phyloP scores from a whole-genome alignment of 495 filamentous ascomycete genomes.

The Umbilicaria muhlenbergii region DNA sequence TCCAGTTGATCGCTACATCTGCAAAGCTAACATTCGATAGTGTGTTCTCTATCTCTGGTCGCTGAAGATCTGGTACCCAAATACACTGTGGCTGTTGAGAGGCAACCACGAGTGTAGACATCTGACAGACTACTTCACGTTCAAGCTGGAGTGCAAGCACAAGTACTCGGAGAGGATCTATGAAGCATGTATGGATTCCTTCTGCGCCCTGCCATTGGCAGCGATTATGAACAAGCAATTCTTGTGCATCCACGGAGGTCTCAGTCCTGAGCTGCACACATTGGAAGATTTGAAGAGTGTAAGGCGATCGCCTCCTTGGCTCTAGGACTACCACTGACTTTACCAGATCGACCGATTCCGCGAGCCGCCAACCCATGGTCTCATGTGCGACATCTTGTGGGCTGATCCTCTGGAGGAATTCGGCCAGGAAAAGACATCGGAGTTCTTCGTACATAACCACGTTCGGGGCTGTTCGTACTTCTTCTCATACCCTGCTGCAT shows the following conservation, averaged over 20 bases:
- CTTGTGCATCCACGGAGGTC: constrained; percentile 90
- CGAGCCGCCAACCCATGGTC: constrained; percentile 88
- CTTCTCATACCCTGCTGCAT: constrained; percentile 97
- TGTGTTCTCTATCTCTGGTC: constrained; percentile 97
- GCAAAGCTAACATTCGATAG: constrained; percentile 21
- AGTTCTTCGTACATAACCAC: constrained; percentile 96
- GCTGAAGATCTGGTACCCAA: constrained; percentile 97
- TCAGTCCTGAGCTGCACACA: constrained; percentile 91
- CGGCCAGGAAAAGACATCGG: constrained; percentile 92
- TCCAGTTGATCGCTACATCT: neutral
- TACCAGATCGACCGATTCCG: constrained; percentile 88
- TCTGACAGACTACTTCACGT: constrained; percentile 98
- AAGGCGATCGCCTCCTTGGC: constrained; percentile 13
- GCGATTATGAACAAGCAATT: constrained; percentile 99
- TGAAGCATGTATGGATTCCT: constrained; percentile 96
- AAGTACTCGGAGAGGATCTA: constrained; percentile 96
- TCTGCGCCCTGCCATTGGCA: constrained; percentile 85
- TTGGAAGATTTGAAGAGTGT: constrained; percentile 84
- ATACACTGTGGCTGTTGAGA: constrained; percentile 89
- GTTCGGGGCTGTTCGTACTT: constrained; percentile 98
- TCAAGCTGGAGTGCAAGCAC: constrained; percentile 98
- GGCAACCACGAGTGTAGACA: constrained; percentile 98
- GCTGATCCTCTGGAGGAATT: constrained; percentile 98
- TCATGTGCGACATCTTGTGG: constrained; percentile 99
- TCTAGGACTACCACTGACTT: constrained; percentile 2